Percentiles rank a stretch among this genome's conserved stretches.
These are phyloP conservation scores for Hyaloperonospora arabidopsidis DNA, from an alignment of 352 stramenopile genomes.

Conservation along the genomic window DNA sequence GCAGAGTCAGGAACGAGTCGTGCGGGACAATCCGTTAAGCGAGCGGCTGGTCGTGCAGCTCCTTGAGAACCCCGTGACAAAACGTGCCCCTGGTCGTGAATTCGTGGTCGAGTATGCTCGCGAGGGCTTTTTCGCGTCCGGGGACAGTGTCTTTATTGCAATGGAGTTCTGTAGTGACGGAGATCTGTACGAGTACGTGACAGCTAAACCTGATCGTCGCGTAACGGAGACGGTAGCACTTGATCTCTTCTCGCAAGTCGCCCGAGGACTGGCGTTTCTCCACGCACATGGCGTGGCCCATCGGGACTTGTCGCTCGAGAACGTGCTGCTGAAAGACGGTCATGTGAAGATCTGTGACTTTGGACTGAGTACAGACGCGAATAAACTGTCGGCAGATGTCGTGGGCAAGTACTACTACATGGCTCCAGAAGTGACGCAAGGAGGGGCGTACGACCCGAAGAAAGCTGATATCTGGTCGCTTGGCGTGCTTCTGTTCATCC, in stretches of 20 bases:
- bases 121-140: conserved; percentile 33
- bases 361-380: conserved; percentile 41
- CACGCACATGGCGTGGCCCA: conserved; percentile 43
- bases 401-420: conserved; percentile 70
- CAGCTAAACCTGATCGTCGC: conserved; percentile 20
- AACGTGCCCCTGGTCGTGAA: conserved; percentile 24
- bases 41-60: conserved; percentile 43
- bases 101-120: conserved; percentile 37
- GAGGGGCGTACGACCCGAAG: conserved; percentile 33
- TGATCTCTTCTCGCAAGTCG: conserved; percentile 31
- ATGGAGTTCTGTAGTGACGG: conserved; percentile 63
- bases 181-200: conserved; percentile 50
- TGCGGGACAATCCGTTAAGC: conserved; percentile 38
- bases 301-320: conserved; percentile 52
- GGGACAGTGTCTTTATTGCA: conserved; percentile 39
- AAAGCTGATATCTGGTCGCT: conserved; percentile 76
- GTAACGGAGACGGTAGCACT: conserved; percentile 36
- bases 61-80: conserved; percentile 20
- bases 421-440: conserved; percentile 40
- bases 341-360: conserved; percentile 54
- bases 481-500: conserved; percentile 75
- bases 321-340: conserved; percentile 38
- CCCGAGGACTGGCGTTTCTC: conserved; percentile 35
- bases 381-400: conserved; percentile 26
- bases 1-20: conserved; percentile 6